These are phyloP conservation scores for Kwoniella sp. DNA, from an alignment of 768 basidiomycete species.

Conservation along the genomic window DNA sequence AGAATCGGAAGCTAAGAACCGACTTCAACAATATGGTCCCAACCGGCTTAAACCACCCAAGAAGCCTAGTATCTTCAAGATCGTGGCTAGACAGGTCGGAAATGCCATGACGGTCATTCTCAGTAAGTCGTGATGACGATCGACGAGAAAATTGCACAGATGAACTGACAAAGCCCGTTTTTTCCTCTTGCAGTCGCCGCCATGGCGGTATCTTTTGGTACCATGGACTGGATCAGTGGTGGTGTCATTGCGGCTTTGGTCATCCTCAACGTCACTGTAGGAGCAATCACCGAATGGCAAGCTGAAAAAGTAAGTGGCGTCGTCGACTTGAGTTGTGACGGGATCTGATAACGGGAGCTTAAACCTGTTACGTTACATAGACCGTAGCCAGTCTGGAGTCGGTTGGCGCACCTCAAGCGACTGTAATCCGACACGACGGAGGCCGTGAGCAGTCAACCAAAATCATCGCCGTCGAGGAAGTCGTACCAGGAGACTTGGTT, in stretches of 20 bases:
- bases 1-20: slow-evolving; percentile 38
- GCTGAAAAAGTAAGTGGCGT: slow-evolving; percentile 51
- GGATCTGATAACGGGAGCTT: background rate
- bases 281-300: slow-evolving; percentile 55
- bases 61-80: slow-evolving; percentile 44
- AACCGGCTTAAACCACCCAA: slow-evolving; percentile 55
- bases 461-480: slow-evolving; percentile 50
- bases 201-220: slow-evolving; percentile 64
- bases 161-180: background rate
- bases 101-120: slow-evolving; percentile 52
- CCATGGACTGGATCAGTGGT: slow-evolving; percentile 63
- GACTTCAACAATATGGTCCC: slow-evolving; percentile 47
- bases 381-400: slow-evolving; percentile 58
- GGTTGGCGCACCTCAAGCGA: slow-evolving; percentile 57
- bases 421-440: slow-evolving; percentile 48
- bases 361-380: too few relatives aligned
- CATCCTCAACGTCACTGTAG: slow-evolving; percentile 54
- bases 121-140: slow-evolving; percentile 25
- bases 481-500: slow-evolving; percentile 60
- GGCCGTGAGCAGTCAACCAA: slow-evolving; percentile 25
- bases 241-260: slow-evolving; percentile 58
- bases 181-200: slow-evolving; percentile 46
- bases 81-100: slow-evolving; percentile 51
- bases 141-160: slow-evolving; percentile 19
- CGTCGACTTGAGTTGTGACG: background rate